Percentiles rank a stretch among this genome's conserved stretches.
Evolutionary conservation across 495 filamentous ascomycete genomes (phyloP).

Genomic region (Penicillium nucicola): DNA sequence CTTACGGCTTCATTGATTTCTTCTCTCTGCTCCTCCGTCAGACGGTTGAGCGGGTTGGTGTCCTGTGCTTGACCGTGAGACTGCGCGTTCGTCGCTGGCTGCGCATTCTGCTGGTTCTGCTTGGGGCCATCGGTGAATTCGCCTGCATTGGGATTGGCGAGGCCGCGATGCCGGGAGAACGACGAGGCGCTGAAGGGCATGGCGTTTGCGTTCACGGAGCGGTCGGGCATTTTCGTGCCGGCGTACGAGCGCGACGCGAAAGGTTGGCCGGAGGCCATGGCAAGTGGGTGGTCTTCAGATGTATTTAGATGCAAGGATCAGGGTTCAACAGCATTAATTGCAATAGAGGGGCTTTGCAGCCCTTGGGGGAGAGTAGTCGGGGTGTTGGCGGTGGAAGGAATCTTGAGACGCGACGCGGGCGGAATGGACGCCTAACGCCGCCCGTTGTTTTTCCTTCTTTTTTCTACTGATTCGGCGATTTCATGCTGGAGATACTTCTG

Average conservation of each 20-base stretch:
- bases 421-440: constrained; percentile 12
- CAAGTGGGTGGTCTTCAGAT: neutral
- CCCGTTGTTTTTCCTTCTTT: neutral
- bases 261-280: constrained; percentile 39
- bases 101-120: constrained; percentile 26
- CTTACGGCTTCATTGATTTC: constrained; percentile 87
- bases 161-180: constrained; percentile 37
- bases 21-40: constrained; percentile 83
- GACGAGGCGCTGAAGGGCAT: constrained; percentile 49
- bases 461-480: neutral
- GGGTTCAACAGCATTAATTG: constrained; percentile 1
- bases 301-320: neutral
- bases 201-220: constrained; percentile 39
- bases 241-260: constrained; percentile 50
- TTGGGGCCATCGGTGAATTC: constrained; percentile 33
- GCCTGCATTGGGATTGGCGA: constrained; percentile 23
- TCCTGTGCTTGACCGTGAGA: constrained; percentile 40
- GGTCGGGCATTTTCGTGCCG: constrained; percentile 48
- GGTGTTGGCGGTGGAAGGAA: constrained; percentile 28
- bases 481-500: too few relatives aligned
- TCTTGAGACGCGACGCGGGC: constrained; percentile 24
- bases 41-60: constrained; percentile 45
- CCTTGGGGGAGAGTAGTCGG: constrained; percentile 11
- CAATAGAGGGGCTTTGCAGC: constrained; percentile 8
- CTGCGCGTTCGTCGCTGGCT: constrained; percentile 28